Evolutionary conservation across 257 asterid species (phyloP).

Genomic region (Solanum dulcamara): DNA sequence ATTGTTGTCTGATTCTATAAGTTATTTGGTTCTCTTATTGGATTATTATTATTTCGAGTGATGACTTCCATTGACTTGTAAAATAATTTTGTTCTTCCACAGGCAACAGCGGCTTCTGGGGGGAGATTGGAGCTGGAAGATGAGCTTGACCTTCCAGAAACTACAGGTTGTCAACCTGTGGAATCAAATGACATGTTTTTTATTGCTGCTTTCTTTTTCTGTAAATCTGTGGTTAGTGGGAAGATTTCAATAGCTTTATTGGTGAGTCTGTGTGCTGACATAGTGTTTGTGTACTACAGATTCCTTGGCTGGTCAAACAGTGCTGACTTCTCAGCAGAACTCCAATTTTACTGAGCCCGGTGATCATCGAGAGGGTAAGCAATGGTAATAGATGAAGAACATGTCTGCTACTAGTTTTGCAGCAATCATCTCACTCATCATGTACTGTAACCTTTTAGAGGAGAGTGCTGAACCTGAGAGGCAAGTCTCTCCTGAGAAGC

Average conservation of each 20-base stretch:
- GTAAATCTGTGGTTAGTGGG: background rate
- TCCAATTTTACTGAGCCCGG: slow-evolving; percentile 45
- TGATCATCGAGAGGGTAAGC: slow-evolving; percentile 61
- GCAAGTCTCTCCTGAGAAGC: slow-evolving; percentile 75
- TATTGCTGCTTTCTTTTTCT: background rate
- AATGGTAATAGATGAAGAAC: background rate
- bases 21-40: background rate
- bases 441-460: slow-evolving; percentile 26
- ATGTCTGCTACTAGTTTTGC: slow-evolving; percentile 2
- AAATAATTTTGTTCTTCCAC: background rate
- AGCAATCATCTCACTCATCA: slow-evolving; percentile 1
- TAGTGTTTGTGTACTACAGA: background rate
- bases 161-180: background rate
- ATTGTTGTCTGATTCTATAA: background rate
- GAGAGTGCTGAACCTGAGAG: slow-evolving; percentile 47
- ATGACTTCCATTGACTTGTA: background rate
- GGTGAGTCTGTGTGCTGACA: background rate
- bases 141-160: background rate
- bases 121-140: background rate
- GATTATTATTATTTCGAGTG: background rate
- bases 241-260: background rate
- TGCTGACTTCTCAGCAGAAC: slow-evolving; percentile 24
- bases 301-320: background rate
- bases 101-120: background rate
- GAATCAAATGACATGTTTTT: background rate